Evolutionary conservation across 768 basidiomycete genomes (phyloP).

Genomic region (Tylopilus intermedius): DNA sequence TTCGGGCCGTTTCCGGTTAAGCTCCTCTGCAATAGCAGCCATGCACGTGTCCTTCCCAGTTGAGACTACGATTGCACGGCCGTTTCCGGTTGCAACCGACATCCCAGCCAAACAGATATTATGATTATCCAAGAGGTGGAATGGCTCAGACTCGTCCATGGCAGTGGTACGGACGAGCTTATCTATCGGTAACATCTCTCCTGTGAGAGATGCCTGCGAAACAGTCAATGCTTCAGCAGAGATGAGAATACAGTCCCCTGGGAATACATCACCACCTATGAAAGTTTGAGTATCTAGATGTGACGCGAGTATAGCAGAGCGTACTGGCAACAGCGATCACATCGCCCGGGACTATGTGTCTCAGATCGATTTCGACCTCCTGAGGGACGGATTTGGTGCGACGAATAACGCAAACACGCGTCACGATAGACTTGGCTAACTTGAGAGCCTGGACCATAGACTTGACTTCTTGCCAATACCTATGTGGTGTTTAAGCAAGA

Average conservation of each 20-base stretch:
- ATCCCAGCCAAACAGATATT: slow-evolving; percentile 34
- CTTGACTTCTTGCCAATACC: slow-evolving; percentile 33
- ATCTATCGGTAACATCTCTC: slow-evolving; percentile 34
- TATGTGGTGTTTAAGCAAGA: background rate
- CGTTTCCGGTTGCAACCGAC: slow-evolving; percentile 32
- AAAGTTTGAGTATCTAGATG: background rate
- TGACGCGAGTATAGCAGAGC: background rate
- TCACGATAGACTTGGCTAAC: slow-evolving; percentile 31
- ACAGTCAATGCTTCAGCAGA: slow-evolving; percentile 32
- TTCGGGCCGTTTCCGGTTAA: slow-evolving; percentile 28
- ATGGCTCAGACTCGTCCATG: slow-evolving; percentile 12
- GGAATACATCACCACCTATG: slow-evolving; percentile 33
- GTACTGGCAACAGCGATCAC: slow-evolving; percentile 29
- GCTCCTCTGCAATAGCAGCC: slow-evolving; percentile 33
- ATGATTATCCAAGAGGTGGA: slow-evolving; percentile 30
- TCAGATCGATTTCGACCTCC: slow-evolving; percentile 29
- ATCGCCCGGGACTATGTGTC: slow-evolving; percentile 31
- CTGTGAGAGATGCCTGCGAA: slow-evolving; percentile 34
- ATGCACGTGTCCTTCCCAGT: slow-evolving; percentile 33
- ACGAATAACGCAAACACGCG: slow-evolving; percentile 31
- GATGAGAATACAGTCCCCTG: slow-evolving; percentile 33
- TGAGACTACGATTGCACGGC: slow-evolving; percentile 27
- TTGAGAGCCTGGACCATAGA: slow-evolving; percentile 34
- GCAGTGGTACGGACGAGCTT: slow-evolving; percentile 20
- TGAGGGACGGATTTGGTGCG: slow-evolving; percentile 14